A percentile compares a stretch with the other conserved stretches of the same genome.
Conservation (phyloP, 108 stramenopile species). For the Phaeodactylum tricornutum region DNA sequence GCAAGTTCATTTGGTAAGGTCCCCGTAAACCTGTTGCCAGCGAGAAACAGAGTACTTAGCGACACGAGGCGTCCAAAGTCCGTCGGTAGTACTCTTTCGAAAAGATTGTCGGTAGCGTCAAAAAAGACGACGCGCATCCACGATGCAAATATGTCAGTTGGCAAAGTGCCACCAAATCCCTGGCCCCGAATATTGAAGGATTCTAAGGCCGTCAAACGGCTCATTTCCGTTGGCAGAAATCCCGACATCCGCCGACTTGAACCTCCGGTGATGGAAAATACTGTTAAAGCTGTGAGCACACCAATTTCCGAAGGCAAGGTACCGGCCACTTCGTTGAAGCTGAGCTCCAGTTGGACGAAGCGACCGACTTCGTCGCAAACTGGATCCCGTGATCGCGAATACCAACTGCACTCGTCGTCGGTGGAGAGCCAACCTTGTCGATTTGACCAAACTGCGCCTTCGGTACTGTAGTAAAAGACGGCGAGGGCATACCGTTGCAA, state of each 20-base stretch:
- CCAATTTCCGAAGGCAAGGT: constrained; percentile 2
- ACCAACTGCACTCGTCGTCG: constrained; percentile 2
- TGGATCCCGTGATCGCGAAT: constrained; percentile 1
- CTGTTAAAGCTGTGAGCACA: constrained; percentile 4
- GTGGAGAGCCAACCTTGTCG: not conserved
- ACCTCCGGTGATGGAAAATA: too few relatives aligned
- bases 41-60: not conserved
- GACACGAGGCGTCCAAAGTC: constrained; percentile 11
- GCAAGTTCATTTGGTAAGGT: not conserved
- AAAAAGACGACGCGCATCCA: too few relatives aligned
- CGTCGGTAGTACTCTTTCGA: constrained; percentile 26
- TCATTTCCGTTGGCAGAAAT: too few relatives aligned
- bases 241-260: too few relatives aligned
- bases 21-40: constrained; percentile 1
- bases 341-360: constrained; percentile 1
- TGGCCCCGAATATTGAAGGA: too few relatives aligned
- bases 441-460: constrained; percentile 5
- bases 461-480: constrained; percentile 14
- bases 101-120: constrained; percentile 15
- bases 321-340: constrained; percentile 4
- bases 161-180: not conserved
- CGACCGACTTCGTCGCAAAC: not conserved
- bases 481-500: constrained; percentile 8
- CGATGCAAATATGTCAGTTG: too few relatives aligned
- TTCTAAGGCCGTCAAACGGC: too few relatives aligned